Base-by-base conservation (phyloP, 768 basidiomycete species). In the Agaricus blazei region DNA sequence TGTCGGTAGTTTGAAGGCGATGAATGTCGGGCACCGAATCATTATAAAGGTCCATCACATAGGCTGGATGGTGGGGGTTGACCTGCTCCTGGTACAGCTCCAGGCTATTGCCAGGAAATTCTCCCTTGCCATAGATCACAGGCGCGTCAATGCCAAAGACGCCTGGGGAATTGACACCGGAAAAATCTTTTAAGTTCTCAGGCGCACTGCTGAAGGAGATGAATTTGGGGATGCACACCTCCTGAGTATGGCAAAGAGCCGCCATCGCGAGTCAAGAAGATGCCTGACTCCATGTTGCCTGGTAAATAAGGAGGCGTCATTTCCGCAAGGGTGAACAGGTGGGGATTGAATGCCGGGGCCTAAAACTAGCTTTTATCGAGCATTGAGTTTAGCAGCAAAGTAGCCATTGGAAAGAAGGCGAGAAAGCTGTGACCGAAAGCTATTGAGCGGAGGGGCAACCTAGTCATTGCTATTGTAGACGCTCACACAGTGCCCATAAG, bases 341-440 rank as follows among this genome's bases (percentile, higher is more conserved):
- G 40, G 41, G 8, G 7, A 19, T 19, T 19, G 19, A 19, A 19
- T 23, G 27, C 28, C 5, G 27, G 45, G 27, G 24, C 23, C 23
- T 6, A 4, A 4, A 28, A 46, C 19, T 54, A 19, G 19, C 19
- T 19, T 19, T 19, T 19, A 19, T 19, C 19, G 19, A 19, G 19
- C 19, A 19, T 19, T 19, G 19, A 8, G 34, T 15, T 9, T 41
- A 56, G 48, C 48, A 55, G 54, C 48, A 50, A 19, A 19, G 27
- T 19, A 8, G 3, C 31, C 24, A 9, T 23, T 36, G 1, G 28
- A 37, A 38, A 4, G 14, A 9, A 9, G 19, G 19, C 19, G 19
- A 19, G 19, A 47, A 29, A 40, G 54, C 52, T 52, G 52, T 52
- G 52, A 28, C 6, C 27, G 26, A 44, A 45, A 37, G 52, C 52